A percentile compares a stretch with the other conserved stretches of the same genome.
phyloP scores from a whole-genome alignment of 1,284 basidiomycete species.

The Puccinia coronata region DNA sequence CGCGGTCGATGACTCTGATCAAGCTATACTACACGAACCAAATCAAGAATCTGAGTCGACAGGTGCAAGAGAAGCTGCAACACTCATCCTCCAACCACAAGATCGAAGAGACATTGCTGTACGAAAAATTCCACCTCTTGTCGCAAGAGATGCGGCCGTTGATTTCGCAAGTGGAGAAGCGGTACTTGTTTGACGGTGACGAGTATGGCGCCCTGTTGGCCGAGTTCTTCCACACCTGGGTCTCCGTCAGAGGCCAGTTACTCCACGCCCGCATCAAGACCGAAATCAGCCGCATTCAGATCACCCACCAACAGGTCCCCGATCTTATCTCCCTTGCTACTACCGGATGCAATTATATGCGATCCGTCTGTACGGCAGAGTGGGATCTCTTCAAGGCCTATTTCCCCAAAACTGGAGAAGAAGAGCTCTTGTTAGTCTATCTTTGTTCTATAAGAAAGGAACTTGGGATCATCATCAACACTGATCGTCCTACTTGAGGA shows the following conservation, averaged over 20 bases:
- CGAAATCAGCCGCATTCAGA: slow-evolving; percentile 76
- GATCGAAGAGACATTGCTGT: slow-evolving; percentile 70
- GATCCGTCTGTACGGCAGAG: slow-evolving; percentile 82
- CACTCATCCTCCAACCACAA: slow-evolving; percentile 8
- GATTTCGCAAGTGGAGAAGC: slow-evolving; percentile 77
- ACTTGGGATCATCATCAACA: not conserved
- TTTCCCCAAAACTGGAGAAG: slow-evolving; percentile 75
- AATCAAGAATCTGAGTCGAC: slow-evolving; percentile 73
- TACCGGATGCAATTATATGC: slow-evolving; percentile 83
- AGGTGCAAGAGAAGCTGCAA: slow-evolving; percentile 47
- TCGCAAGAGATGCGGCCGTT: slow-evolving; percentile 73
- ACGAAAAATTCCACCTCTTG: slow-evolving; percentile 77
- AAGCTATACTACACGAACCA: slow-evolving; percentile 89
- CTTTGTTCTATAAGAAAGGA: slow-evolving; percentile 29
- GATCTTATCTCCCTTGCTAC: slow-evolving; percentile 84
- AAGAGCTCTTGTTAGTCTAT: slow-evolving; percentile 72
- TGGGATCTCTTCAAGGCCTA: slow-evolving; percentile 79
- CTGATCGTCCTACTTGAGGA: not conserved
- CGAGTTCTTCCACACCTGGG: slow-evolving; percentile 82
- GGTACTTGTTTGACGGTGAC: slow-evolving; percentile 69
- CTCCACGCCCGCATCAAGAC: slow-evolving; percentile 71
- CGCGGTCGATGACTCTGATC: slow-evolving; percentile 89
- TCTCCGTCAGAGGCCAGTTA: slow-evolving; percentile 70
- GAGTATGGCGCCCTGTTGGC: slow-evolving; percentile 73
- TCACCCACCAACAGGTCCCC: slow-evolving; percentile 64